These are phyloP conservation scores for Vicia sativa DNA, from an alignment of 306 rosid genomes.

Conservation along the genomic window DNA sequence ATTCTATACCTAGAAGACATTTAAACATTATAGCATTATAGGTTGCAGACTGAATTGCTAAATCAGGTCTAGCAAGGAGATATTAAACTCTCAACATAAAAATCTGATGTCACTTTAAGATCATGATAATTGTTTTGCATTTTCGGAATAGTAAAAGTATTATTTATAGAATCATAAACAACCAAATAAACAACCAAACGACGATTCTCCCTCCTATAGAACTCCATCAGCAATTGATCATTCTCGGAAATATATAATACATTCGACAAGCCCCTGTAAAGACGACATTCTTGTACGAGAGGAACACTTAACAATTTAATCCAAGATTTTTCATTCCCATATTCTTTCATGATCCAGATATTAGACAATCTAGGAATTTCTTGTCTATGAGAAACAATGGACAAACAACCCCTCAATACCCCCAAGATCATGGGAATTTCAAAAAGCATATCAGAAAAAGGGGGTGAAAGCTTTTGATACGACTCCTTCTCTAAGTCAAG, in stretches of 20 bases:
- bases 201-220: too few species aligned
- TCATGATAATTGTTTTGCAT: not conserved
- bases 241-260: not conserved
- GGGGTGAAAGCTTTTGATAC: not conserved
- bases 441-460: not conserved
- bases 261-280: too few species aligned
- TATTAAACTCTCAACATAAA: not conserved
- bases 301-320: not conserved
- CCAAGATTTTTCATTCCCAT: not conserved
- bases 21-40: too few species aligned
- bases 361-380: too few species aligned
- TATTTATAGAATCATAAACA: not conserved
- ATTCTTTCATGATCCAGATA: not conserved
- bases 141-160: not conserved
- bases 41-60: too few species aligned
- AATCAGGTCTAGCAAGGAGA: not conserved
- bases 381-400: not conserved
- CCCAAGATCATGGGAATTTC: not conserved
- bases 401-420: not conserved
- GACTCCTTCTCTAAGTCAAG: not conserved
- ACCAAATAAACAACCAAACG: not conserved
- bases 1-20: too few species aligned
- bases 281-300: too few species aligned
- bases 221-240: not conserved
- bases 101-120: not conserved